Percentiles rank a stretch among this genome's conserved stretches.
phyloP scores from a whole-genome alignment of 2,329 filamentous ascomycete genomes.

The Cladophialophora bantiana region DNA sequence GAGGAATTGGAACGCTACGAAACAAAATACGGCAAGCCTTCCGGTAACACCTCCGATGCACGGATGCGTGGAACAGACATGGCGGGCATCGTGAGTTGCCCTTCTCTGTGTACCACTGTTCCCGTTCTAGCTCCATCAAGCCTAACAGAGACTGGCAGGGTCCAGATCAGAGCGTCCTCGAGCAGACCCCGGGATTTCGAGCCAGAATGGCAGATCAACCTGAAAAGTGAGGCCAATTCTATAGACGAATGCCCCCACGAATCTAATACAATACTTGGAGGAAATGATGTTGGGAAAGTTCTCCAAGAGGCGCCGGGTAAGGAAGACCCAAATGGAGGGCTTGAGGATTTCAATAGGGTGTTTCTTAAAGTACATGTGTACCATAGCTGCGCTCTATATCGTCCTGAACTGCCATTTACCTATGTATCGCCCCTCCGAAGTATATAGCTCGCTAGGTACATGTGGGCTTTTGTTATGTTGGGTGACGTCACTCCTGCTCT shows the following conservation, averaged over 20 bases:
- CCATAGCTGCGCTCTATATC: not conserved
- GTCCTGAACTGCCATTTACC: not conserved
- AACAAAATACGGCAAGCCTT: slow-evolving; percentile 21
- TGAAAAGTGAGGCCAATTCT: not conserved
- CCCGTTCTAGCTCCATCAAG: not conserved
- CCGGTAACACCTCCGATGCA: slow-evolving; percentile 10
- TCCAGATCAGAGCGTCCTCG: slow-evolving; percentile 20
- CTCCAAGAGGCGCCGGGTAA: not conserved
- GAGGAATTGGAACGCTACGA: slow-evolving; percentile 18
- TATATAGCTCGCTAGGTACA: not conserved
- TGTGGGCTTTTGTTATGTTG: not conserved
- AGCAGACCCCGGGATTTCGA: slow-evolving; percentile 4
- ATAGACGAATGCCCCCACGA: not conserved
- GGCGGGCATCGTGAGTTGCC: slow-evolving; percentile 11
- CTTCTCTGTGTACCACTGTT: not conserved
- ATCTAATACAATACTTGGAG: too few species aligned
- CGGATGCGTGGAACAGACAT: slow-evolving; percentile 19
- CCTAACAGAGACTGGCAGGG: not conserved
- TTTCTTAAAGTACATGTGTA: not conserved
- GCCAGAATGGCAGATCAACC: not conserved
- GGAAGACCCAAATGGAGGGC: not conserved
- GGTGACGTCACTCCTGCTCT: not conserved
- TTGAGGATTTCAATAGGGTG: not conserved
- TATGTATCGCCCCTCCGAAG: not conserved
- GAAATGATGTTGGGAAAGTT: too few species aligned